Evolutionary conservation across 129 eudicot genomes (phyloP).

Genomic region (Centrapalus pauciflorus): DNA sequence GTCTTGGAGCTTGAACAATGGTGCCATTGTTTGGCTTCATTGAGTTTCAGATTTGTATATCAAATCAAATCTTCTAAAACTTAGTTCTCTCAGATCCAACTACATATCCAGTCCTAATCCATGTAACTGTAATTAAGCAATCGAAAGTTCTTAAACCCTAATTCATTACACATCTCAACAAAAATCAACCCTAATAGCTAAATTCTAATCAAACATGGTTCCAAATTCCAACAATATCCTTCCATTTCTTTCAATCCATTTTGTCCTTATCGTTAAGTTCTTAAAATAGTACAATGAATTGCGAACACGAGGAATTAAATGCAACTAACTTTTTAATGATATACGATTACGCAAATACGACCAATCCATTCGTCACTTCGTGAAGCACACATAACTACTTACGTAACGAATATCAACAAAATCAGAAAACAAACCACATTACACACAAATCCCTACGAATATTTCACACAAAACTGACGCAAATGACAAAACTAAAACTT

Average conservation of each 20-base stretch:
- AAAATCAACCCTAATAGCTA: constrained; percentile 13
- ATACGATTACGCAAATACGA: neutral
- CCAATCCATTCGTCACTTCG: neutral
- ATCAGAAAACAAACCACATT: constrained; percentile 15
- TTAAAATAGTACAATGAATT: neutral
- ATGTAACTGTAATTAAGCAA: neutral
- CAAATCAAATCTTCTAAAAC: neutral
- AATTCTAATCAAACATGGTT: neutral
- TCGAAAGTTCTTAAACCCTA: constrained; percentile 6
- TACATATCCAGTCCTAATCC: neutral
- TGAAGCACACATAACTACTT: neutral
- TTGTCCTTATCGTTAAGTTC: neutral
- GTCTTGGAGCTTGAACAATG: neutral
- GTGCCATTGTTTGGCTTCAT: too few species aligned
- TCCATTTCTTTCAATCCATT: neutral
- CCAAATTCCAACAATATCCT: neutral
- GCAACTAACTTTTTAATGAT: neutral
- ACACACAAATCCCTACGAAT: neutral
- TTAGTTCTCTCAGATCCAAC: neutral
- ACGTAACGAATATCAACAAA: neutral
- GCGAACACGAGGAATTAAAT: neutral
- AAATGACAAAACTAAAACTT: neutral
- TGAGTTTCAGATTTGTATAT: neutral
- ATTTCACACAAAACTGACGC: neutral
- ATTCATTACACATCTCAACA: constrained; percentile 3